Evolutionary conservation across 2,329 filamentous ascomycete genomes (phyloP).

Genomic region (Malbranchea cinnamomea): DNA sequence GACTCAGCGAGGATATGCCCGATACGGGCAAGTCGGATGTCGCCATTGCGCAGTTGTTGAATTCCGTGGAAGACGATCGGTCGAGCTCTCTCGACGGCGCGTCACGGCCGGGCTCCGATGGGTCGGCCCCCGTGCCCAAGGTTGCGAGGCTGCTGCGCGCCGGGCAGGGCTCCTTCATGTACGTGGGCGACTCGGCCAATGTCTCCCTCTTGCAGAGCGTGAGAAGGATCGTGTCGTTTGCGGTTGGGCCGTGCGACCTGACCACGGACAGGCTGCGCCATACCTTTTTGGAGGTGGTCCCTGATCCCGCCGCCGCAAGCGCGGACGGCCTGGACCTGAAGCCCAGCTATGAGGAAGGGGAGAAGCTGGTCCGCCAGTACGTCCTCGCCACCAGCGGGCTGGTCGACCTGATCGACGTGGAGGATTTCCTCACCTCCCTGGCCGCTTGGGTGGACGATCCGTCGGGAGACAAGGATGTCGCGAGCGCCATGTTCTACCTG

Average conservation of each 20-base stretch:
- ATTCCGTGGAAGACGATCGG: constrained; percentile 1
- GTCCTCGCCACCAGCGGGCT: constrained; percentile 33
- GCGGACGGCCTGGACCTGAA: constrained; percentile 7
- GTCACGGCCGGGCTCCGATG: background rate
- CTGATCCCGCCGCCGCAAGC: constrained; percentile 9
- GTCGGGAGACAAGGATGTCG: constrained; percentile 24
- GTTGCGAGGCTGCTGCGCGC: constrained; percentile 35
- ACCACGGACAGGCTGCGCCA: constrained; percentile 27
- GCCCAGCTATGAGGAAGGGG: constrained; percentile 25
- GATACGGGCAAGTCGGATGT: background rate
- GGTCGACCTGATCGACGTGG: constrained; percentile 34
- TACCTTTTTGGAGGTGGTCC: constrained; percentile 26
- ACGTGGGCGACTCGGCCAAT: constrained; percentile 39
- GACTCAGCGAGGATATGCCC: background rate
- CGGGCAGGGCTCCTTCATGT: constrained; percentile 39
- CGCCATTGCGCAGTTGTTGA: background rate
- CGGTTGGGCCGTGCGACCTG: constrained; percentile 27
- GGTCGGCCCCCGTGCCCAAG: constrained; percentile 22
- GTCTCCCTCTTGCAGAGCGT: constrained; percentile 39
- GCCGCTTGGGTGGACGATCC: constrained; percentile 24
- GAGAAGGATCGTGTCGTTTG: constrained; percentile 33
- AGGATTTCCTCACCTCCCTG: constrained; percentile 28
- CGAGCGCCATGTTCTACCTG: constrained; percentile 35
- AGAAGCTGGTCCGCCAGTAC: constrained; percentile 29
- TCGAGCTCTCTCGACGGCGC: background rate